A percentile compares a stretch with the other conserved stretches of the same genome.
These are phyloP conservation scores for Castanopsis chinensis DNA, from an alignment of 306 rosid species.

Conservation along the genomic window DNA sequence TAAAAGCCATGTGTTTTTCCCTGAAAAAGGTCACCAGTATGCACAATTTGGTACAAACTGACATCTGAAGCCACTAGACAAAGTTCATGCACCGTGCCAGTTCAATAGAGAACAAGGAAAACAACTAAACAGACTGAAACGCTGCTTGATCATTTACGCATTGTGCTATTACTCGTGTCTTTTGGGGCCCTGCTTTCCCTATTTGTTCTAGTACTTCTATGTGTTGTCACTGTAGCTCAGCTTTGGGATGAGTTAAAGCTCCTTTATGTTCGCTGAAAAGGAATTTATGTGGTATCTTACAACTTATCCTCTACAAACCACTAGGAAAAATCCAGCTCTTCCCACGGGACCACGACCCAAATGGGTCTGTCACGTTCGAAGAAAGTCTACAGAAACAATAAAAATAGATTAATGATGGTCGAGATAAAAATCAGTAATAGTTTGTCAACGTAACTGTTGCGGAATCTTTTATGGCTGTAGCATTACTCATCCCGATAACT, in stretches of 20 bases:
- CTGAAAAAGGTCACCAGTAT: neutral
- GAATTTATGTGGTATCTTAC: conserved; percentile 21
- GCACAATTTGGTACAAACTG: neutral
- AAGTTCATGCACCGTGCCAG: neutral
- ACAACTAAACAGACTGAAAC: neutral
- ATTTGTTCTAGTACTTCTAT: neutral
- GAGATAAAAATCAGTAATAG: too few species aligned
- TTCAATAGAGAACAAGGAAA: neutral
- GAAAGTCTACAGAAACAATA: too few species aligned
- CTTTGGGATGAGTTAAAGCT: conserved; percentile 46
- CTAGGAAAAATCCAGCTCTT: conserved; percentile 19
- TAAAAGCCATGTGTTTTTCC: conserved; percentile 5
- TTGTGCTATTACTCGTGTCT: neutral
- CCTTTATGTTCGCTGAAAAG: conserved; percentile 42
- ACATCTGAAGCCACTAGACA: neutral
- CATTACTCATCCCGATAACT: too few species aligned
- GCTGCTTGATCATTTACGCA: neutral
- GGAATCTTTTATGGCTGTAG: too few species aligned
- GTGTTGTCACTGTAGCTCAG: conserved; percentile 42
- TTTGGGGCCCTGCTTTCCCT: conserved; percentile 11
- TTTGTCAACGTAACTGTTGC: too few species aligned
- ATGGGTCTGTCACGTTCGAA: neutral
- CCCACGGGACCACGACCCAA: conserved; percentile 18
- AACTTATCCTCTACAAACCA: conserved; percentile 18
- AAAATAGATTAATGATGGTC: neutral